These are phyloP conservation scores for Mycena galericulata DNA, from an alignment of 768 basidiomycete species.

Conservation along the genomic window DNA sequence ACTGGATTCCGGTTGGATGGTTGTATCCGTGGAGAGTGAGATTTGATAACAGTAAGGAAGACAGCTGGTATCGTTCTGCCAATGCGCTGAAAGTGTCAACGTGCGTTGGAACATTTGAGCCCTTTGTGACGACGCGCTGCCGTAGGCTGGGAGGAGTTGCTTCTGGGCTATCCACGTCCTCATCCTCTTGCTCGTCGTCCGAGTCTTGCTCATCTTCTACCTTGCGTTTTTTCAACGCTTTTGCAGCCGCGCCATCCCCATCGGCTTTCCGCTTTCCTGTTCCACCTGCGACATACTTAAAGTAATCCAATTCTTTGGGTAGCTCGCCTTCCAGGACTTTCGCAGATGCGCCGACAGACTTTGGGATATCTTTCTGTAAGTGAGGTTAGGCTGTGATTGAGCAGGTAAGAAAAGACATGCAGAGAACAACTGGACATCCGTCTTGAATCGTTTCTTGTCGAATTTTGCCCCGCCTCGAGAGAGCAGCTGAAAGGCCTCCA, in stretches of 20 bases:
- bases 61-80: constrained; percentile 65
- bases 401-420: constrained; percentile 50
- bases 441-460: constrained; percentile 78
- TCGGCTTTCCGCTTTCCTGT: constrained; percentile 63
- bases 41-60: constrained; percentile 74
- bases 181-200: constrained; percentile 35
- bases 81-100: constrained; percentile 71
- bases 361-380: constrained; percentile 28
- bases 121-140: constrained; percentile 83
- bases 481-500: constrained; percentile 92
- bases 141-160: constrained; percentile 43
- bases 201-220: constrained; percentile 39
- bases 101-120: constrained; percentile 72
- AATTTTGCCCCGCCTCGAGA: constrained; percentile 89
- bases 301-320: constrained; percentile 89
- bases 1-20: constrained; percentile 84
- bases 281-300: constrained; percentile 81
- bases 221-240: constrained; percentile 50
- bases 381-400: background rate
- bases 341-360: constrained; percentile 36
- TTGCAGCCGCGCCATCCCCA: constrained; percentile 32
- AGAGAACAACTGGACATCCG: constrained; percentile 78
- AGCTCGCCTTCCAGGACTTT: constrained; percentile 57
- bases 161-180: constrained; percentile 20
- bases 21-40: constrained; percentile 69